These are phyloP conservation scores for Malassezia slooffiae DNA, from an alignment of 1,284 basidiomycete species.

Conservation along the genomic window DNA sequence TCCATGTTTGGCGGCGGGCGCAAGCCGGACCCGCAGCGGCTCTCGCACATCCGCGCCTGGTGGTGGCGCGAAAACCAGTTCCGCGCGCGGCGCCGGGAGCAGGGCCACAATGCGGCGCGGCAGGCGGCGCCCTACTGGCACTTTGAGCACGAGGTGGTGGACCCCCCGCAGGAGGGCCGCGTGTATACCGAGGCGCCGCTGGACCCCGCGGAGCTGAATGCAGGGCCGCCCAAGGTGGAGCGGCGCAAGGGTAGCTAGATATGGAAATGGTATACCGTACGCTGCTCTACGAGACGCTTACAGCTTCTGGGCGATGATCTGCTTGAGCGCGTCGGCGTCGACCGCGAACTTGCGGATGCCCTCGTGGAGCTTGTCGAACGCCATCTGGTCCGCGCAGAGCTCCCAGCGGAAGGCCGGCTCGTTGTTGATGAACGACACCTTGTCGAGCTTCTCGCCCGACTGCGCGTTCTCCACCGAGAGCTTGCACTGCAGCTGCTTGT, in stretches of 20 bases:
- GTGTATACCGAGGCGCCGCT: slow-evolving; percentile 2
- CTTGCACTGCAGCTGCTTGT: slow-evolving; percentile 67
- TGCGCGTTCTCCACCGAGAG: slow-evolving; percentile 61
- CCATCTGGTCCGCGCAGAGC: slow-evolving; percentile 55
- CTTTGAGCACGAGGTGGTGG: neutral
- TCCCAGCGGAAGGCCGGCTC: slow-evolving; percentile 91
- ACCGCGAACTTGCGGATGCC: slow-evolving; percentile 79
- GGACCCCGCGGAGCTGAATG: slow-evolving; percentile 10
- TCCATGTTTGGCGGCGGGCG: neutral
- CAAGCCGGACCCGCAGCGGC: slow-evolving; percentile 5
- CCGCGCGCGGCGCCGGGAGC: slow-evolving; percentile 10
- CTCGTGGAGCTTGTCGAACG: slow-evolving; percentile 59
- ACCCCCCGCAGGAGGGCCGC: too few relatives aligned
- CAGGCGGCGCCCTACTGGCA: neutral
- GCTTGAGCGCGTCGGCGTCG: slow-evolving; percentile 82
- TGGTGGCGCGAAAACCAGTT: slow-evolving; percentile 19
- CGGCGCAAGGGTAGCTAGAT: neutral
- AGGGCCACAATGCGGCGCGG: neutral
- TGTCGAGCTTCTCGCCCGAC: slow-evolving; percentile 58
- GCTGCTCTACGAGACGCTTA: slow-evolving; percentile 18
- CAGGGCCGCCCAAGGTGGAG: neutral
- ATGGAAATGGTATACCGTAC: neutral
- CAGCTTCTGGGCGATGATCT: slow-evolving; percentile 68
- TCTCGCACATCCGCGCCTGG: slow-evolving; percentile 15
- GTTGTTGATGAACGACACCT: slow-evolving; percentile 79